A percentile compares a stretch with the other conserved stretches of the same genome.
phyloP scores from a whole-genome alignment of 116 monocot genomes.

The Cymodocea nodosa region DNA sequence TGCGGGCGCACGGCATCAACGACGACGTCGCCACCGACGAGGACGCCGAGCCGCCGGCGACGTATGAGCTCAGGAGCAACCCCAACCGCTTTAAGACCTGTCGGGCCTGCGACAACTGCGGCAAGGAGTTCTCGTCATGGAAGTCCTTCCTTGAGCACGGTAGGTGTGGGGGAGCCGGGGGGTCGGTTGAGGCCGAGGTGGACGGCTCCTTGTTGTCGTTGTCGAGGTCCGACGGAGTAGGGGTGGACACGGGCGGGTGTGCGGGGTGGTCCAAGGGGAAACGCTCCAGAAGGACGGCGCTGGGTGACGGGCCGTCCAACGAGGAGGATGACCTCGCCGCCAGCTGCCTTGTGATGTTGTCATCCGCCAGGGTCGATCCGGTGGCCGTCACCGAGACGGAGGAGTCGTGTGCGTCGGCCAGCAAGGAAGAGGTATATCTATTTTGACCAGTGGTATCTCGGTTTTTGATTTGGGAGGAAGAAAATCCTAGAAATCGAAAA shows the following conservation, averaged over 20 bases:
- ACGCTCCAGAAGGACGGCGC: conserved; percentile 22
- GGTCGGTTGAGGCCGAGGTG: conserved; percentile 3
- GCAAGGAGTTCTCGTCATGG: conserved; percentile 58
- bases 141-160: conserved; percentile 64
- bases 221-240: conserved; percentile 6
- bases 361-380: conserved; percentile 33
- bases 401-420: conserved; percentile 49
- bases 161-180: conserved; percentile 24
- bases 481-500: no score
- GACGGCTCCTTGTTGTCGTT: conserved; percentile 6
- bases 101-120: conserved; percentile 54
- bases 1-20: conserved; percentile 64
- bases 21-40: conserved; percentile 16
- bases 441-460: no score
- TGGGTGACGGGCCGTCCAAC: conserved; percentile 6
- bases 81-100: conserved; percentile 25
- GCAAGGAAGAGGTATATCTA: conserved; percentile 28
- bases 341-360: conserved; percentile 54
- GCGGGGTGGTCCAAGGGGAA: conserved; percentile 60
- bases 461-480: no score
- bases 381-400: conserved; percentile 25
- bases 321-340: conserved; percentile 80
- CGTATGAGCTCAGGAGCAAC: conserved; percentile 50
- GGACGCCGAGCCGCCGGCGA: not conserved
- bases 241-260: not conserved